phyloP scores from a whole-genome alignment of 2,329 filamentous ascomycete species.

The Trichoderma sp. region DNA sequence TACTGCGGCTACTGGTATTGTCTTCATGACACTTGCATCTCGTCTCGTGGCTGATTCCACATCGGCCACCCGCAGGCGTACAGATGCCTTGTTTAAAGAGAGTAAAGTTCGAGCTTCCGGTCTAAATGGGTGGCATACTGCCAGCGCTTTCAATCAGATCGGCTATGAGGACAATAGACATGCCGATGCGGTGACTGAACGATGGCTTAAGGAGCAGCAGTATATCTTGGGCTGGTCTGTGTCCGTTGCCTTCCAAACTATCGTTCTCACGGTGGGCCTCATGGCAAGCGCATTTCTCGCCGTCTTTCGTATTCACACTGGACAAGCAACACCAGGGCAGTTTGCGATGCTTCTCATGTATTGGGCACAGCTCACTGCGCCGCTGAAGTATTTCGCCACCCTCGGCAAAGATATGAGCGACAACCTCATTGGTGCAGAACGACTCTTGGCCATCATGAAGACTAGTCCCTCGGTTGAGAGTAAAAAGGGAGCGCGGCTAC shows the following conservation, averaged over 20 bases:
- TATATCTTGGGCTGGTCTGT: conserved; percentile 49
- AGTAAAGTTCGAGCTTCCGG: conserved; percentile 58
- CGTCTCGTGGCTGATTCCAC: conserved; percentile 55
- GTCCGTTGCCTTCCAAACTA: conserved; percentile 58
- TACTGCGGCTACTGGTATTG: conserved; percentile 57
- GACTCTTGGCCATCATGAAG: conserved; percentile 59
- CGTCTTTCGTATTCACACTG: conserved; percentile 66
- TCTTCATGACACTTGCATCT: conserved; percentile 58
- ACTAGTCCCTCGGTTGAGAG: conserved; percentile 58
- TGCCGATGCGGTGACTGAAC: conserved; percentile 49
- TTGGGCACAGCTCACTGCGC: conserved; percentile 71
- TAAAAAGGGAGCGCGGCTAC: conserved; percentile 50
- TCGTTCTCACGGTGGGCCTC: conserved; percentile 70
- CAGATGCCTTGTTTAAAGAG: conserved; percentile 57
- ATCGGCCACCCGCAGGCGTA: conserved; percentile 51
- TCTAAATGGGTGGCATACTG: conserved; percentile 61
- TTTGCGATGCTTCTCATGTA: conserved; percentile 74
- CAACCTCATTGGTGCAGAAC: conserved; percentile 60
- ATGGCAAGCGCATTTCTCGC: conserved; percentile 63
- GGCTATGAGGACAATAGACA: conserved; percentile 58
- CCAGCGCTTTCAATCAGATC: conserved; percentile 61
- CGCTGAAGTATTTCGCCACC: conserved; percentile 68
- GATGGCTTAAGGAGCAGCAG: conserved; percentile 43
- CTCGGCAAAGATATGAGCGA: conserved; percentile 58
- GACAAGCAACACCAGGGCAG: conserved; percentile 61